Base-by-base conservation (phyloP, 352 stramenopile genomes). In the Globisporangium abappressorium region DNA sequence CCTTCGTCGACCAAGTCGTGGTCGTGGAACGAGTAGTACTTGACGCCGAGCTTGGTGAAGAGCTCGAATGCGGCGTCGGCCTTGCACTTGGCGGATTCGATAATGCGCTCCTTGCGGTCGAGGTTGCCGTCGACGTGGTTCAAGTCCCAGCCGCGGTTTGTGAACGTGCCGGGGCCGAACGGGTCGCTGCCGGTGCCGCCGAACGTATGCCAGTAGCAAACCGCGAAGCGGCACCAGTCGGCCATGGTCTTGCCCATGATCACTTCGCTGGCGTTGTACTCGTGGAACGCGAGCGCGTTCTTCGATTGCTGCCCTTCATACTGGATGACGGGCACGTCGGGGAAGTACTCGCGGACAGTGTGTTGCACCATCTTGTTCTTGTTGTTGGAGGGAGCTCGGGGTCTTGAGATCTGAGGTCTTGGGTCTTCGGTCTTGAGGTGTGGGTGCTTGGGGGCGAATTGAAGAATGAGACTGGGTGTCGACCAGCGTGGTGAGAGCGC, bases 1-100 rank as follows among this genome's bases (percentile, higher is more conserved):
- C 85, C 85, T 69, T 95, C 85, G 14, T 77, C 79, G n/a, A 90
- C 66, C 15, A 97, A 63, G 57, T 97, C 89, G 33, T 79, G 65
- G 75, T 97, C 90, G 69, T 96, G 88, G 76, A 96, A 97, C 68
- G 82, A 89, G 77, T 93, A 97, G 71, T 78, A 95, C 61, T 82
- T 74, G 34, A 95, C 79, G 57, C 87, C 90, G 18, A 97, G 78
- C 70, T 94, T 95, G 34, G 75, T 87, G 72, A 96, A 92, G 56
- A 96, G 75, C 78, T 97, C 90, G 74, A 97, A 97, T 53, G 85
- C 85, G 8, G 88, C 90, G 72, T 94, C 82, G 51, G 84, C 80
- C 60, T 86, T 85, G 62, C 85, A 77, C 70, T 91, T 91, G 57
- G 85, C 85, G 30, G 90, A 73, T 36, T 90, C 84, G 24, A 97